phyloP scores from a whole-genome alignment of 257 asterid genomes.

The Knoxia roxburghii region DNA sequence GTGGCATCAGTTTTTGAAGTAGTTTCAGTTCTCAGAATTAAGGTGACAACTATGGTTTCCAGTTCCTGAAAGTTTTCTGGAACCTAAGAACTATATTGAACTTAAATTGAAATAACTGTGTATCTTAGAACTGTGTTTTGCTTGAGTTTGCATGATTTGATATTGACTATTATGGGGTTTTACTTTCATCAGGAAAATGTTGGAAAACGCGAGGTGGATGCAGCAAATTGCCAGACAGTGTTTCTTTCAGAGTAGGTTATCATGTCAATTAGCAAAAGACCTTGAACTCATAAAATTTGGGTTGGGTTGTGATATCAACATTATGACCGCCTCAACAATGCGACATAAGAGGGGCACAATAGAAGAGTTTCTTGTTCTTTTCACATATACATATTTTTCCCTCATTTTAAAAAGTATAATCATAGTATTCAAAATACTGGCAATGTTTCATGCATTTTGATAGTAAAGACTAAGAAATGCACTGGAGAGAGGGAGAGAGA shows the following conservation, averaged over 20 bases:
- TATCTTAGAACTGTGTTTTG: not conserved
- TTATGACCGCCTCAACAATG: not conserved
- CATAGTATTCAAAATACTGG: not conserved
- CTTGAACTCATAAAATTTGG: not conserved
- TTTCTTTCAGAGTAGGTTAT: conserved; percentile 80
- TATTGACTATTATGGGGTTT: not conserved
- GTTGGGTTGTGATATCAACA: not conserved
- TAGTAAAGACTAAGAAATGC: not conserved
- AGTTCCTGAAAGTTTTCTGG: no score
- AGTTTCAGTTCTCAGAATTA: not conserved
- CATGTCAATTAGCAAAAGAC: conserved; percentile 1
- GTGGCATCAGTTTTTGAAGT: not conserved
- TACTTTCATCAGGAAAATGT: conserved; percentile 43
- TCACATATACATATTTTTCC: no score
- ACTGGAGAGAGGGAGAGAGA: not conserved
- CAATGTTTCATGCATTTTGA: not conserved
- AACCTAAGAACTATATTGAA: not conserved
- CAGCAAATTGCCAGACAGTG: conserved; percentile 80
- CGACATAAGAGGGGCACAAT: not conserved
- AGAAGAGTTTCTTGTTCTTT: not conserved
- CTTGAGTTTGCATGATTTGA: not conserved
- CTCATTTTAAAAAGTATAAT: no score
- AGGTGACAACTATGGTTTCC: no score
- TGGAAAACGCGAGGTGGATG: conserved; percentile 83
- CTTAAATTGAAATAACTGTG: not conserved